phyloP scores from a whole-genome alignment of 148 eudicot genomes.

The Fagopyrum esculentum region DNA sequence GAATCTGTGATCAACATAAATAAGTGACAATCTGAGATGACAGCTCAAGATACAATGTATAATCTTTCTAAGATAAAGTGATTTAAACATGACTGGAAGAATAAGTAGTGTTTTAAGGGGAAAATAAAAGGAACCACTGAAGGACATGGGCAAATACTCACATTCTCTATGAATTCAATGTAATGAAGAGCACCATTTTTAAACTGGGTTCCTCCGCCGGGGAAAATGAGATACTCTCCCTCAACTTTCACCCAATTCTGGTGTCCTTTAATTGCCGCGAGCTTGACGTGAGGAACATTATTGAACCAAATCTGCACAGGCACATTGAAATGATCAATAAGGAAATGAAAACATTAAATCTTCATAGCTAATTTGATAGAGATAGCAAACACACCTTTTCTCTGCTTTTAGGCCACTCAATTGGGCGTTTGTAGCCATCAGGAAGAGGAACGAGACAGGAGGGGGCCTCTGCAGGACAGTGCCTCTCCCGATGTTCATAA shows the following conservation, averaged over 20 bases:
- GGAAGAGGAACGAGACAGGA: conserved; percentile 62
- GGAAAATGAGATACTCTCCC: conserved; percentile 90
- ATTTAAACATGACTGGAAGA: neutral
- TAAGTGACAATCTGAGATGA: neutral
- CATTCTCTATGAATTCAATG: conserved; percentile 79
- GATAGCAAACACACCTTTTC: conserved; percentile 38
- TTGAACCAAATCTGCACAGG: conserved; percentile 77
- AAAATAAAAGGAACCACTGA: neutral
- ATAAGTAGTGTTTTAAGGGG: neutral
- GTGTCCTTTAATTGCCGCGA: conserved; percentile 77
- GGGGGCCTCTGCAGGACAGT: conserved; percentile 53
- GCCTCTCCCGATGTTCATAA: conserved; percentile 82
- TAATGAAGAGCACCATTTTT: conserved; percentile 96
- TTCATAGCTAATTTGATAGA: neutral
- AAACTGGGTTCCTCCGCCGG: conserved; percentile 99
- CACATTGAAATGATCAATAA: neutral
- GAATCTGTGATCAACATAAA: conserved; percentile 30
- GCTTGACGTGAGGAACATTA: conserved; percentile 88
- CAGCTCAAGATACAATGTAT: neutral
- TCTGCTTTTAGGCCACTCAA: conserved; percentile 64
- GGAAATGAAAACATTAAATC: neutral
- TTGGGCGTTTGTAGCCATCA: conserved; percentile 47
- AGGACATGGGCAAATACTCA: conserved; percentile 18
- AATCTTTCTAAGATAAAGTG: conserved; percentile 1
- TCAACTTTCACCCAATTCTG: conserved; percentile 96